phyloP scores from a whole-genome alignment of 2,329 filamentous ascomycete genomes.

The Colletotrichum euphorbiae region DNA sequence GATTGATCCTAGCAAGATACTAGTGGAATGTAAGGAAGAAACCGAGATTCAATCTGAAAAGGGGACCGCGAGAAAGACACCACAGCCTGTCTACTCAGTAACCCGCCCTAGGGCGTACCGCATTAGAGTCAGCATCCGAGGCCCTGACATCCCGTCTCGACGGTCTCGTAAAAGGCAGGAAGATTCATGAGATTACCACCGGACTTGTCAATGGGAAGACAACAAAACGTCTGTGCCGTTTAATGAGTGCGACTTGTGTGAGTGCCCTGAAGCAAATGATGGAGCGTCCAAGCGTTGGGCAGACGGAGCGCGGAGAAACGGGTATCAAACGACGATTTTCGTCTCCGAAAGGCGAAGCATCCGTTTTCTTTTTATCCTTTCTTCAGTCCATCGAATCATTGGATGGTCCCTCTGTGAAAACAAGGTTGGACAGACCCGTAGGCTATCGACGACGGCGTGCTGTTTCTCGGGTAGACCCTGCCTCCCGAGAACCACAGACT shows the following conservation, averaged over 20 bases:
- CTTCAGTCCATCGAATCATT: slow-evolving; percentile 1
- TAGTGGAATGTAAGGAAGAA: neutral
- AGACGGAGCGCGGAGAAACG: slow-evolving; percentile 12
- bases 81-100: neutral
- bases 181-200: slow-evolving; percentile 12
- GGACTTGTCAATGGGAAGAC: slow-evolving; percentile 3
- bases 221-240: neutral
- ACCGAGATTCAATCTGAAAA: neutral
- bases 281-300: slow-evolving; percentile 21
- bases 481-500: neutral
- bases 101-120: slow-evolving; percentile 9
- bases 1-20: neutral
- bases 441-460: neutral
- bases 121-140: slow-evolving; percentile 31
- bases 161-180: slow-evolving; percentile 30
- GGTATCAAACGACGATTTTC: slow-evolving; percentile 25
- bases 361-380: neutral
- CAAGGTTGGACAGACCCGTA: slow-evolving; percentile 19
- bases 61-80: slow-evolving; percentile 8
- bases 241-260: slow-evolving; percentile 9
- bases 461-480: slow-evolving; percentile 13
- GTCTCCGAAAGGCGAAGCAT: slow-evolving; percentile 31
- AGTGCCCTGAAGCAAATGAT: slow-evolving; percentile 24
- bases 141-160: slow-evolving; percentile 37
- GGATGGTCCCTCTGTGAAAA: slow-evolving; percentile 20